Percentiles rank a stretch among this genome's conserved stretches.
Conservation (phyloP, 352 stramenopile species). For the Phytophthora litchii region DNA sequence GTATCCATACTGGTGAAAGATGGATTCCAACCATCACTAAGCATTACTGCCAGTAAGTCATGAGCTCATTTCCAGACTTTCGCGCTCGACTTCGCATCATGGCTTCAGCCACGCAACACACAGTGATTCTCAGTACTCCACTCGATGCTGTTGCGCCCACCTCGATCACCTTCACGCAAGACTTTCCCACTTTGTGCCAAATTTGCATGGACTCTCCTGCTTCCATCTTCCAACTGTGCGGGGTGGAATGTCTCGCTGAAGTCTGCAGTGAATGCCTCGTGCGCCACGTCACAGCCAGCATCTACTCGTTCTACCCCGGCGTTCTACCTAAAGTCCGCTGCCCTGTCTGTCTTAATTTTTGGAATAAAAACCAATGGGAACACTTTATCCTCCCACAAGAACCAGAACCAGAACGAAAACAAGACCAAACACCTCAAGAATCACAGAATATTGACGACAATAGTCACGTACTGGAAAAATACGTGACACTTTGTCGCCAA, state of each 20-base stretch:
- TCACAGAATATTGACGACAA: conserved; percentile 31
- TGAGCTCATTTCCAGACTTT: conserved; percentile 3
- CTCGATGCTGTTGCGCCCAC: conserved; percentile 15
- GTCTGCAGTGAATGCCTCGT: conserved; percentile 55
- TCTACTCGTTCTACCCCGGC: conserved; percentile 66
- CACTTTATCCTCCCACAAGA: conserved; percentile 38
- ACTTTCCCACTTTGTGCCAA: conserved; percentile 52
- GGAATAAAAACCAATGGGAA: conserved; percentile 59
- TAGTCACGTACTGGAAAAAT: conserved; percentile 62
- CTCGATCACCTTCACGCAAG: background rate
- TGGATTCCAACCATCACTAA: too few species aligned
- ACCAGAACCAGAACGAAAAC: conserved; percentile 3
- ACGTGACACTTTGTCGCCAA: conserved; percentile 57
- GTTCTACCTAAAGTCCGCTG: conserved; percentile 73
- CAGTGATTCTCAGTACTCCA: conserved; percentile 2
- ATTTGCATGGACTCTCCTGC: conserved; percentile 65
- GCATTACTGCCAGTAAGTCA: too few species aligned
- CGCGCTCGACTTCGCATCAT: background rate
- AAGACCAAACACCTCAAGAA: conserved; percentile 6
- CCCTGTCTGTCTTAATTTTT: conserved; percentile 55
- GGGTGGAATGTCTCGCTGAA: conserved; percentile 42
- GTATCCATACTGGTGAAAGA: conserved; percentile 2
- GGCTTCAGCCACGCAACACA: background rate
- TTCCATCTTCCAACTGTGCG: conserved; percentile 48
- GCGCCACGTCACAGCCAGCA: conserved; percentile 52